These are phyloP conservation scores for Zygosaccharomyces bailii DNA, from an alignment of 805 yeast genomes.

Conservation along the genomic window DNA sequence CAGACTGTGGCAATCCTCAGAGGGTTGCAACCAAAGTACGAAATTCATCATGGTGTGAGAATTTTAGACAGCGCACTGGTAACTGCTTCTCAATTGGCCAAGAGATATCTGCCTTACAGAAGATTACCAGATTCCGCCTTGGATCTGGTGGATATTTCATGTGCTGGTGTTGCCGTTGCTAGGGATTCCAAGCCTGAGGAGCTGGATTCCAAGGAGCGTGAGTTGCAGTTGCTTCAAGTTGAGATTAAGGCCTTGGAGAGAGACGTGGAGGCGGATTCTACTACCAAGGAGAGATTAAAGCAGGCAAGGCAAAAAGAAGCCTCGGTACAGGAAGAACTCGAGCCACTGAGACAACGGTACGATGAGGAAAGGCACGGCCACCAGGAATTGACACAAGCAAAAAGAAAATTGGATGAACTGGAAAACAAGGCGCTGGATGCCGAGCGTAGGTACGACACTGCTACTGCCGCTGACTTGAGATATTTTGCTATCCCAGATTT, in stretches of 20 bases:
- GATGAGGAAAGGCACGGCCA: conserved; percentile 86
- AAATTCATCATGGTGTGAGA: conserved; percentile 96
- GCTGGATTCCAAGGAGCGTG: conserved; percentile 88
- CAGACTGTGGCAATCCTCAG: conserved; percentile 95
- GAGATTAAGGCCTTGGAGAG: conserved; percentile 97
- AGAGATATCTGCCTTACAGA: conserved; percentile 90
- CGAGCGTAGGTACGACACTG: conserved; percentile 93
- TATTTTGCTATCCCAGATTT: conserved; percentile 97
- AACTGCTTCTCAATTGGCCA: conserved; percentile 90
- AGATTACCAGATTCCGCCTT: conserved; percentile 96
- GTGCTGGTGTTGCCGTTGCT: conserved; percentile 96
- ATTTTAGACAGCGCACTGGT: conserved; percentile 93
- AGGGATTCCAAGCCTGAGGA: conserved; percentile 98
- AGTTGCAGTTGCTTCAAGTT: conserved; percentile 84
- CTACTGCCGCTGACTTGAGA: conserved; percentile 90
- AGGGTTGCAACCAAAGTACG: conserved; percentile 93
- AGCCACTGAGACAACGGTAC: conserved; percentile 82
- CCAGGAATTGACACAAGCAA: conserved; percentile 83
- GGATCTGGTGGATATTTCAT: conserved; percentile 91
- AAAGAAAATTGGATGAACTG: conserved; percentile 86
- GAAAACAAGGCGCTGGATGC: conserved; percentile 94
- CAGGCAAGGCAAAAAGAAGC: conserved; percentile 78
- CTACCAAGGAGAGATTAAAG: conserved; percentile 81
- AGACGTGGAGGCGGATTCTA: conserved; percentile 78
- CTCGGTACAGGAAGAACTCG: conserved; percentile 76